phyloP scores from a whole-genome alignment of 2,329 filamentous ascomycete species.

The Botrytis medusae region DNA sequence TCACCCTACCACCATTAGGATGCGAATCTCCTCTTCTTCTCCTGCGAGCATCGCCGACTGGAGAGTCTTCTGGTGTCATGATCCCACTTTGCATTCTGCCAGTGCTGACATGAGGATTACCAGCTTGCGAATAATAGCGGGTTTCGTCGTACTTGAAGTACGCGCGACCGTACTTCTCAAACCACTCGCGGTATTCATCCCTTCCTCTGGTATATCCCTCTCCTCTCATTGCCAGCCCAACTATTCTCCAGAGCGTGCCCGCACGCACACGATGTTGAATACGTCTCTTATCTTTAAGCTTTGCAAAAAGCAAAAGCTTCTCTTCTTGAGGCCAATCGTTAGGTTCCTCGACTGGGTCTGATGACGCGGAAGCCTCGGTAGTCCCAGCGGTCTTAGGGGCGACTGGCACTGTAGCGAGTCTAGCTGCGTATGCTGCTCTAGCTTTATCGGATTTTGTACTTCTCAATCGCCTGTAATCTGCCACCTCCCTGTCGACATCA shows the following conservation, averaged over 20 bases:
- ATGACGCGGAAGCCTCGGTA: background rate
- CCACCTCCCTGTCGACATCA: background rate
- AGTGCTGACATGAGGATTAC: background rate
- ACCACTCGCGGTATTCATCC: background rate
- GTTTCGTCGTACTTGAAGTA: background rate
- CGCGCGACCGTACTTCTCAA: background rate
- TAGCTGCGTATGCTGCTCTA: background rate
- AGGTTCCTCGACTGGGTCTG: background rate
- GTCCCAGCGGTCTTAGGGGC: background rate
- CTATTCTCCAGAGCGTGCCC: rapidly evolving
- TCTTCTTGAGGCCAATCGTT: background rate
- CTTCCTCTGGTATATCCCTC: background rate
- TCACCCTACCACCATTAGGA: background rate
- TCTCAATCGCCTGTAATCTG: background rate
- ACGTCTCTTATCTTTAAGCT: background rate
- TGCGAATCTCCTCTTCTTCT: background rate
- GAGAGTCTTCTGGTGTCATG: background rate
- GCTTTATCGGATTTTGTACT: background rate
- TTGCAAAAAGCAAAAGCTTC: background rate
- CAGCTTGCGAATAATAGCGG: background rate
- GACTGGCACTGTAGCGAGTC: background rate
- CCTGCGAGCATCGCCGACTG: background rate
- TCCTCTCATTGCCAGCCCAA: background rate
- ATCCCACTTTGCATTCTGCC: background rate
- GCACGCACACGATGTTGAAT: rapidly evolving